These are phyloP conservation scores for Ceratocystis variospora DNA, from an alignment of 2,329 filamentous ascomycete species.

Conservation along the genomic window DNA sequence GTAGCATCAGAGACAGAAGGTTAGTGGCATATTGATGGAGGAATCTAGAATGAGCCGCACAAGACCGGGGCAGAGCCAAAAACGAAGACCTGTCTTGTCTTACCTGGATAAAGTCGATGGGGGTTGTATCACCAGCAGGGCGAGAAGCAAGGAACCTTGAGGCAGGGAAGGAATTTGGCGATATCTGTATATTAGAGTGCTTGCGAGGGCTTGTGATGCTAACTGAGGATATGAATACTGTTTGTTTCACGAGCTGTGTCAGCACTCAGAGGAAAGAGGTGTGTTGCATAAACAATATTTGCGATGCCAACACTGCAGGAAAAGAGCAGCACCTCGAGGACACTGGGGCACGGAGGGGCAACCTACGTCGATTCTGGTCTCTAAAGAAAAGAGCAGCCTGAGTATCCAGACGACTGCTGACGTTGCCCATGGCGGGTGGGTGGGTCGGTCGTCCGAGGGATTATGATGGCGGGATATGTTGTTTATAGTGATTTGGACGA, in stretches of 20 bases:
- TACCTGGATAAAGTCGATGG: conserved; percentile 89
- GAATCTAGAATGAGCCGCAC: conserved; percentile 3
- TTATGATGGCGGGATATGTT: background rate
- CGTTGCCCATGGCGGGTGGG: conserved; percentile 66
- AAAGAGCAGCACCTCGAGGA: background rate
- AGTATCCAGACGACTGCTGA: conserved; percentile 80
- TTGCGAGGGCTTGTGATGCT: conserved; percentile 66
- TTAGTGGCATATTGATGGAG: background rate
- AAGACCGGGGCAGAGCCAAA: conserved; percentile 19
- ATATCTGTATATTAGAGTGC: conserved; percentile 61
- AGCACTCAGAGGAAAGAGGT: background rate
- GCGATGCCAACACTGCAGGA: too few relatives aligned
- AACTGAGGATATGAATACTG: conserved; percentile 79
- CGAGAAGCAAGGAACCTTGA: conserved; percentile 60
- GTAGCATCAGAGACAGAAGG: background rate
- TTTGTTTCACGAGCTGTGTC: background rate
- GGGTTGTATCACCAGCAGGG: conserved; percentile 56
- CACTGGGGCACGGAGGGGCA: conserved; percentile 17
- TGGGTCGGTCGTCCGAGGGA: background rate
- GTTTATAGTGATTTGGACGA: background rate
- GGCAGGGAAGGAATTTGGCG: conserved; percentile 79
- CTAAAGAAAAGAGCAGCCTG: conserved; percentile 66
- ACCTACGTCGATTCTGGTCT: conserved; percentile 82
- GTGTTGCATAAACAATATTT: background rate
- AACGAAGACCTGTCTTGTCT: conserved; percentile 24